Conservation (phyloP, 495 filamentous ascomycete species). For the Podospora pseudopauciseta region DNA sequence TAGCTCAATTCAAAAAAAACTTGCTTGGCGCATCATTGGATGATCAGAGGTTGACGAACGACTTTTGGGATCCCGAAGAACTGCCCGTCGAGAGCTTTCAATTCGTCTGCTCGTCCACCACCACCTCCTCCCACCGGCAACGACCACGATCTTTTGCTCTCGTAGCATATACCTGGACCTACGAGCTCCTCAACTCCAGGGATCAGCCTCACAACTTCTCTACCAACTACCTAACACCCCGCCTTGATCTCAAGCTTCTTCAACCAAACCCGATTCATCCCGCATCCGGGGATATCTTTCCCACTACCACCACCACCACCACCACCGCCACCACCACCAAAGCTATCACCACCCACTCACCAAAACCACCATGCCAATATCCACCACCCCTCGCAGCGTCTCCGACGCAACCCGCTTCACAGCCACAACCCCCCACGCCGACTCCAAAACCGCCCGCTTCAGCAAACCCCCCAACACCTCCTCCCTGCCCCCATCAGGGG, state of each 20-base stretch:
- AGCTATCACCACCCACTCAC: not conserved
- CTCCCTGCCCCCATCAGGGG: constrained; percentile 2
- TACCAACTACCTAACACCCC: not conserved
- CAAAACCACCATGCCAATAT: constrained; percentile 19
- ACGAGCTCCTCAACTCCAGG: not conserved
- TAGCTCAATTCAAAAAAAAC: constrained; percentile 25
- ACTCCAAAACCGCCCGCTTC: constrained; percentile 62
- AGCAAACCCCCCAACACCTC: constrained; percentile 25
- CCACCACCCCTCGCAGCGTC: constrained; percentile 74
- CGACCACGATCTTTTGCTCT: not conserved
- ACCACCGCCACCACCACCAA: not conserved
- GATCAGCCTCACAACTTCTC: not conserved
- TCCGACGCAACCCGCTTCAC: constrained; percentile 96
- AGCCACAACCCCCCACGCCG: constrained; percentile 82
- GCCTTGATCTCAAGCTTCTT: not conserved
- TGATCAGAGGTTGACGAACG: constrained; percentile 25
- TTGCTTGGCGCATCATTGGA: constrained; percentile 24
- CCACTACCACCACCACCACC: not conserved
- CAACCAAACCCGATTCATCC: not conserved
- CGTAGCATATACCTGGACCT: not conserved
- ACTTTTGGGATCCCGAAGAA: constrained; percentile 6
- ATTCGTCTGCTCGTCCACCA: constrained; percentile 1
- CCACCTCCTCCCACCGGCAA: constrained; percentile 6
- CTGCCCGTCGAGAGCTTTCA: constrained; percentile 15
- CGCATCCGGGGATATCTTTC: not conserved